Evolutionary conservation across 257 asterid genomes (phyloP).

Genomic region (Solanum infundibuliforme): DNA sequence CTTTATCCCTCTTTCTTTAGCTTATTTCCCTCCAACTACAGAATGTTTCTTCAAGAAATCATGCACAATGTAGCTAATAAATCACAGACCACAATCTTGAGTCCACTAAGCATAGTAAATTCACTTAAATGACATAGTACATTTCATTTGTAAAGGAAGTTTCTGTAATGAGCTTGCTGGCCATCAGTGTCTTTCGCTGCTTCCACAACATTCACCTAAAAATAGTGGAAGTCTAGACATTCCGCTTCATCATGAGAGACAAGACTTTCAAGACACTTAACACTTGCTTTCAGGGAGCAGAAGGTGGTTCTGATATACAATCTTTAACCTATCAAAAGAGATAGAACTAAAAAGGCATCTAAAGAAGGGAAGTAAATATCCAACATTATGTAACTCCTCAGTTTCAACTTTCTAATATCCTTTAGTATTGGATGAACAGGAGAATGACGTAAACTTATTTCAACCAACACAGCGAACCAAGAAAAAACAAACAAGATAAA

Average conservation of each 20-base stretch:
- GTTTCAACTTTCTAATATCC: not conserved
- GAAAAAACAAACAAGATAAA: not conserved
- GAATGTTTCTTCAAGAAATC: not conserved
- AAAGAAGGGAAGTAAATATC: not conserved
- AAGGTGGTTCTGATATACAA: not conserved
- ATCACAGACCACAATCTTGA: not conserved
- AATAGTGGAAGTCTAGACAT: not conserved
- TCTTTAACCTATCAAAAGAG: not conserved
- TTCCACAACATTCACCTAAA: not conserved
- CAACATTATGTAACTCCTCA: not conserved
- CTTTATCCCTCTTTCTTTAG: not conserved
- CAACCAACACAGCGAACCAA: not conserved
- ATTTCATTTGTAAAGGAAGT: not conserved
- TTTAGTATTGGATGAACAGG: not conserved
- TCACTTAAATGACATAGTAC: not conserved
- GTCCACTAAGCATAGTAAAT: not conserved
- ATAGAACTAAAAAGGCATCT: not conserved
- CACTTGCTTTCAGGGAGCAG: not conserved
- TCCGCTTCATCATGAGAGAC: not conserved
- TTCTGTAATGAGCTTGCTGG: not conserved
- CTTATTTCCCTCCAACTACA: not conserved
- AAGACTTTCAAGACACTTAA: not conserved
- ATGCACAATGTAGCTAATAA: not conserved
- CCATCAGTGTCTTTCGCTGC: not conserved
- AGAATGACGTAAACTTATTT: not conserved